phyloP scores from a whole-genome alignment of 2,329 filamentous ascomycete genomes.

The Periconia sp. region DNA sequence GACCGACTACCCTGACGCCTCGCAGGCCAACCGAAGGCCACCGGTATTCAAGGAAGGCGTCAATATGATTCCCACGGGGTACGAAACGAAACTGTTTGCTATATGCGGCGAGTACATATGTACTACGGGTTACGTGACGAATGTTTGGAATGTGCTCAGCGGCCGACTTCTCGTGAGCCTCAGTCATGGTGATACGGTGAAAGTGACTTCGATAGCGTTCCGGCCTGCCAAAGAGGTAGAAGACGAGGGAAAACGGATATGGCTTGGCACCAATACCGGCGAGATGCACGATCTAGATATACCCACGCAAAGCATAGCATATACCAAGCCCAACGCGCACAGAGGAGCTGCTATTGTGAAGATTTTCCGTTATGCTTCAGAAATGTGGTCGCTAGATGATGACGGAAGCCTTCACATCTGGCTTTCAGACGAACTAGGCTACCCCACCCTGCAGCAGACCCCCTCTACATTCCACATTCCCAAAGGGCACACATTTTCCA shows the following conservation, averaged over 20 bases:
- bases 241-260: conserved; percentile 78
- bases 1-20: conserved; percentile 78
- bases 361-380: conserved; percentile 82
- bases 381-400: conserved; percentile 94
- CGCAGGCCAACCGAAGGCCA: conserved; percentile 79
- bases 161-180: conserved; percentile 81
- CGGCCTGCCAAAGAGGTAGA: conserved; percentile 77
- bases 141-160: conserved; percentile 82
- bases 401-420: conserved; percentile 84
- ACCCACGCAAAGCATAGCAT: conserved; percentile 67
- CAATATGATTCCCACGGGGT: conserved; percentile 79
- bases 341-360: conserved; percentile 76
- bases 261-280: conserved; percentile 87
- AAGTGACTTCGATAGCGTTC: conserved; percentile 79
- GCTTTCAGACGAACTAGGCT: conserved; percentile 74
- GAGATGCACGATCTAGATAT: conserved; percentile 91
- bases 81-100: conserved; percentile 83
- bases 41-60: conserved; percentile 72
- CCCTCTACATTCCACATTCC: conserved; percentile 79
- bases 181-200: conserved; percentile 81
- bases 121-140: conserved; percentile 81
- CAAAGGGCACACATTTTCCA: conserved; percentile 82
- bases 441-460: conserved; percentile 72
- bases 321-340: conserved; percentile 71
- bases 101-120: conserved; percentile 86